Evolutionary conservation across 345 rosid species (phyloP).

Genomic region (Hirschfeldia incana): DNA sequence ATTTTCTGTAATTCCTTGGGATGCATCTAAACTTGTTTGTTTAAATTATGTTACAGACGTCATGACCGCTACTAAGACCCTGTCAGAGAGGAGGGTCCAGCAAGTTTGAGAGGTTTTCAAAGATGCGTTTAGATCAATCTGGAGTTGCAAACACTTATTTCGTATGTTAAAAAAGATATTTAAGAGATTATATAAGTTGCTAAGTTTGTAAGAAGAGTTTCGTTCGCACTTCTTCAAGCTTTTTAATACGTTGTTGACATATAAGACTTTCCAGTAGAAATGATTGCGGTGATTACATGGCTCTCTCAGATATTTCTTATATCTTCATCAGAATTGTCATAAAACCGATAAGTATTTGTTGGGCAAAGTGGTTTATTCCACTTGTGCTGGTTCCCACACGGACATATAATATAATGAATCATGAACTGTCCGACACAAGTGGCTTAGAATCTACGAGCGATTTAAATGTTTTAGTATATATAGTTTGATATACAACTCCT

Average conservation of each 20-base stretch:
- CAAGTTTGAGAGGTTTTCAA: conserved; percentile 3
- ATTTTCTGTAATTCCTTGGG: background rate
- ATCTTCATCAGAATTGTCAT: background rate
- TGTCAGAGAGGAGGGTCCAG: conserved; percentile 11
- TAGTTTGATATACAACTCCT: conserved; percentile 9
- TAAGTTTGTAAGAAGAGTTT: conserved; percentile 21
- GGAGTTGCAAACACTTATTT: conserved; percentile 25
- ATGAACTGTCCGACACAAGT: conserved; percentile 17
- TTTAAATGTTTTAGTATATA: conserved; percentile 13
- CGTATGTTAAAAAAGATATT: conserved; percentile 8
- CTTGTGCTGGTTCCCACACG: background rate
- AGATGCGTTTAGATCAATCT: conserved; percentile 34
- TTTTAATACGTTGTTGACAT: conserved; percentile 16
- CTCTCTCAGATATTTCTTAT: background rate
- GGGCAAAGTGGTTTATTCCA: background rate
- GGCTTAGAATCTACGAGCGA: conserved; percentile 34
- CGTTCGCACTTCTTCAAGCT: background rate
- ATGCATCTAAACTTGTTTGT: background rate
- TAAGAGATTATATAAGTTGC: conserved; percentile 8
- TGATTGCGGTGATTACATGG: conserved; percentile 6
- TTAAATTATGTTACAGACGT: conserved; percentile 29
- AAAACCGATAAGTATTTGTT: background rate
- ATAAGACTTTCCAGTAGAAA: conserved; percentile 6
- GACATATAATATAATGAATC: background rate
- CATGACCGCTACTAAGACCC: conserved; percentile 40